Percentiles rank a stretch among this genome's conserved stretches.
Evolutionary conservation across 805 yeast species (phyloP).

Genomic region (Candida saitoana): DNA sequence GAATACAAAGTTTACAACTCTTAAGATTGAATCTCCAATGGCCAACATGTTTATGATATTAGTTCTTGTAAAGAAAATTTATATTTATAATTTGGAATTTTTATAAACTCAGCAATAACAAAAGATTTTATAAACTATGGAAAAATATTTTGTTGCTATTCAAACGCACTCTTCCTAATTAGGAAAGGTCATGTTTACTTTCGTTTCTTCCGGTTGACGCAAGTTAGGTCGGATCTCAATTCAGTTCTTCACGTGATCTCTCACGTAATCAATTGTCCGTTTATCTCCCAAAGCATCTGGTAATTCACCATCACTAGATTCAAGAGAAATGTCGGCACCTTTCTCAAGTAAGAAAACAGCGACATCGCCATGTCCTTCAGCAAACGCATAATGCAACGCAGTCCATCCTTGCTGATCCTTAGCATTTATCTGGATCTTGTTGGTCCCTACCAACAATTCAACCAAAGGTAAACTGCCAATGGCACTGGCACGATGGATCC

Average conservation of each 20-base stretch:
- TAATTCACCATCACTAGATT: slow-evolving; percentile 49
- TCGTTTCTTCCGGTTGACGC: background rate
- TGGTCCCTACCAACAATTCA: slow-evolving; percentile 46
- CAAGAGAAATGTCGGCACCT: slow-evolving; percentile 60
- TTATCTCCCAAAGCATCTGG: slow-evolving; percentile 26
- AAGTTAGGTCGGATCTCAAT: background rate
- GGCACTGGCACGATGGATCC: slow-evolving; percentile 82
- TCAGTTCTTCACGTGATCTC: slow-evolving; percentile 4
- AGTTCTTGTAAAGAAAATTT: background rate
- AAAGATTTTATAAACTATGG: slow-evolving; percentile 7
- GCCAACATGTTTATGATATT: slow-evolving; percentile 46
- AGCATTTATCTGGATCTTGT: slow-evolving; percentile 61
- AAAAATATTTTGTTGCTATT: slow-evolving; percentile 1
- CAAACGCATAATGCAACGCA: slow-evolving; percentile 81
- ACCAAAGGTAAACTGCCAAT: slow-evolving; percentile 62
- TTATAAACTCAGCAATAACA: slow-evolving; percentile 3
- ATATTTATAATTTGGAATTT: slow-evolving; percentile 1
- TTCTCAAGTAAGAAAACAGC: slow-evolving; percentile 56
- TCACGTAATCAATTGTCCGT: slow-evolving; percentile 11
- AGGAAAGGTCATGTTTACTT: slow-evolving; percentile 19
- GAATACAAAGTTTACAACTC: slow-evolving; percentile 71
- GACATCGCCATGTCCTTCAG: slow-evolving; percentile 83
- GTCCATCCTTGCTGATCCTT: slow-evolving; percentile 78
- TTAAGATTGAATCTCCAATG: slow-evolving; percentile 69
- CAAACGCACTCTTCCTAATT: slow-evolving; percentile 10